These are phyloP conservation scores for Botrytis deweyae DNA, from an alignment of 2,329 filamentous ascomycete species.

Conservation along the genomic window DNA sequence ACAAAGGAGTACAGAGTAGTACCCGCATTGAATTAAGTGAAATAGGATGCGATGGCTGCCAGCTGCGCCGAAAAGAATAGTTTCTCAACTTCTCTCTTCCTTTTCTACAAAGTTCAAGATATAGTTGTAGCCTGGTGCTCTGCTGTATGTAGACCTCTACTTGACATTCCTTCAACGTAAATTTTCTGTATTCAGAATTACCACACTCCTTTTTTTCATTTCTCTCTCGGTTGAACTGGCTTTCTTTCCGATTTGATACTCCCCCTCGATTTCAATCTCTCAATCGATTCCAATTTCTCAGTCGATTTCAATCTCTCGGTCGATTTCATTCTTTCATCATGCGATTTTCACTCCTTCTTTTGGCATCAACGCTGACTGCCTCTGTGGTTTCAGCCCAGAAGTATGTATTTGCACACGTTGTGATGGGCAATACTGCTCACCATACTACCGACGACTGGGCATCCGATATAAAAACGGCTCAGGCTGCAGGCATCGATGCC, in stretches of 20 bases:
- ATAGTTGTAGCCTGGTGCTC: conserved; percentile 13
- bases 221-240: conserved; percentile 5
- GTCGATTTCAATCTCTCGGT: background rate
- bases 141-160: conserved; percentile 14
- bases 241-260: background rate
- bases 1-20: conserved; percentile 6
- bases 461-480: conserved; percentile 39
- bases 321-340: conserved; percentile 7
- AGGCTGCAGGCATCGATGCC: conserved; percentile 42
- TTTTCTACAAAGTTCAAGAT: background rate
- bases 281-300: background rate
- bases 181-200: conserved; percentile 13
- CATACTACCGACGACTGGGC: conserved; percentile 38
- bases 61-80: conserved; percentile 8
- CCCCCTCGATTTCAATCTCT: background rate
- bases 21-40: background rate
- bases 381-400: conserved; percentile 28
- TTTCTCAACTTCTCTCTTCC: conserved; percentile 11
- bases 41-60: conserved; percentile 18
- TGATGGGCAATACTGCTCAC: conserved; percentile 39
- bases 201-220: conserved; percentile 15
- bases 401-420: conserved; percentile 38
- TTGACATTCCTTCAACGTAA: background rate
- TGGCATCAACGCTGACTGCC: conserved; percentile 20
- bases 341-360: conserved; percentile 21